Base-by-base conservation (phyloP, 139 green algal species). In the Astrephomene gubernaculifera region DNA sequence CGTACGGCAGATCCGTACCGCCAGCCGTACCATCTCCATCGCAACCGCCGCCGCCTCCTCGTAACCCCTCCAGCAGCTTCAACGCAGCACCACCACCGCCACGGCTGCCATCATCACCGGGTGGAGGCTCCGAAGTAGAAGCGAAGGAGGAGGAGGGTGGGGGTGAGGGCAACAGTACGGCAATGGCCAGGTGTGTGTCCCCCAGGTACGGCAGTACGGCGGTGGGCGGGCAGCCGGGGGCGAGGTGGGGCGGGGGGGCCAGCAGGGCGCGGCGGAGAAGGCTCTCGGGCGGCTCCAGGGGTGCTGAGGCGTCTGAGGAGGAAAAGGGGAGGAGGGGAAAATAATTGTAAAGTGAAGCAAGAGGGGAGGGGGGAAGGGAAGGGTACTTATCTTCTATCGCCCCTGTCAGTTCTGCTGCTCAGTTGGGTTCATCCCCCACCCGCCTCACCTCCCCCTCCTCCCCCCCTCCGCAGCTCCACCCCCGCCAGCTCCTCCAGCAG, bases 401-500 rank as follows among this genome's bases (percentile, higher is more conserved):
- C n/a, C n/a, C n/a, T n/a, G n/a, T n/a, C n/a, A n/a, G n/a, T n/a
- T n/a, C n/a, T n/a, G n/a, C n/a, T n/a, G n/a, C n/a, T n/a, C n/a
- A n/a, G n/a, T n/a, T n/a, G n/a, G n/a, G n/a, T n/a, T n/a, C n/a
- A n/a, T n/a, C 57, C 19, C 22, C 33, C 65, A 44, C 67, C 1
- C 36, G 10, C 54, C 39, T 71, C 36, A 27, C 54, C 39, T 71
- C 29, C 38, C 43, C 39, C 14, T 27, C 64, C 6, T 31, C 79
- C 12, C 61, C 65, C 25, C 35, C 64, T 0, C 39, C 79, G 79
- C 33, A 49, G 53, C 79, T 86, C 79, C 49, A 36, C 79, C 41
- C 27, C 33, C 49, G 35, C 9, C 45, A 86, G 79, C 45, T 86
- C 79, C 64, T 86, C 79, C 44, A 86, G 45, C 79, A 86, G 64